Conservation (phyloP, 2,329 filamentous ascomycete genomes). For the Myriosclerotinia scirpicola region DNA sequence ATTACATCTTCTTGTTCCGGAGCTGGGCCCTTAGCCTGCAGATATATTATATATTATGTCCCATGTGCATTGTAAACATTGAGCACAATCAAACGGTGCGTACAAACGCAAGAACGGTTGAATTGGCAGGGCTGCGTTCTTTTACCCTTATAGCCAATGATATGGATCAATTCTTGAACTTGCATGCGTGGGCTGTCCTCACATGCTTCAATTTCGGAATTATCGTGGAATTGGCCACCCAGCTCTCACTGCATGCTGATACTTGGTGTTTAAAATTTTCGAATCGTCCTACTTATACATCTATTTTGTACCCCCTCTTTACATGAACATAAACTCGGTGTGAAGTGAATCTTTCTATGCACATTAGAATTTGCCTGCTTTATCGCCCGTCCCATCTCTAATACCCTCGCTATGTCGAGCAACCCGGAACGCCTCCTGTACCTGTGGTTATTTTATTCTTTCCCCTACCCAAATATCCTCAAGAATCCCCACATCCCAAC, state of each 20-base stretch:
- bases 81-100: slow-evolving; percentile 15
- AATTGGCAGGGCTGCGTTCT: slow-evolving; percentile 12
- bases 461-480: slow-evolving; percentile 68
- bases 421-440: slow-evolving; percentile 21
- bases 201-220: slow-evolving; percentile 22
- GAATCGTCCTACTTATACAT: slow-evolving; percentile 19
- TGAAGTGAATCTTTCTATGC: slow-evolving; percentile 18
- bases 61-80: slow-evolving; percentile 2
- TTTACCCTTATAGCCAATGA: slow-evolving; percentile 14
- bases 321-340: slow-evolving; percentile 23
- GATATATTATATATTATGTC: slow-evolving; percentile 4
- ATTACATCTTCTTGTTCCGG: slow-evolving; percentile 14
- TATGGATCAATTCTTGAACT: slow-evolving; percentile 15
- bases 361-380: slow-evolving; percentile 18
- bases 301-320: slow-evolving; percentile 10
- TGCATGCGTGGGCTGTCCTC: slow-evolving; percentile 4
- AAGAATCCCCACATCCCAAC: slow-evolving; percentile 89
- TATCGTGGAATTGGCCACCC: slow-evolving; percentile 21
- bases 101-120: slow-evolving; percentile 2
- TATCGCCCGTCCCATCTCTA: slow-evolving; percentile 18
- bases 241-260: slow-evolving; percentile 23
- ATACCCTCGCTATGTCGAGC: slow-evolving; percentile 15
- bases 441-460: slow-evolving; percentile 8
- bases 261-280: slow-evolving; percentile 12
- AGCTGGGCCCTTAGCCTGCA: slow-evolving; percentile 11